Evolutionary conservation across 2,329 filamentous ascomycete species (phyloP).

Genomic region (Xylaria sp.): DNA sequence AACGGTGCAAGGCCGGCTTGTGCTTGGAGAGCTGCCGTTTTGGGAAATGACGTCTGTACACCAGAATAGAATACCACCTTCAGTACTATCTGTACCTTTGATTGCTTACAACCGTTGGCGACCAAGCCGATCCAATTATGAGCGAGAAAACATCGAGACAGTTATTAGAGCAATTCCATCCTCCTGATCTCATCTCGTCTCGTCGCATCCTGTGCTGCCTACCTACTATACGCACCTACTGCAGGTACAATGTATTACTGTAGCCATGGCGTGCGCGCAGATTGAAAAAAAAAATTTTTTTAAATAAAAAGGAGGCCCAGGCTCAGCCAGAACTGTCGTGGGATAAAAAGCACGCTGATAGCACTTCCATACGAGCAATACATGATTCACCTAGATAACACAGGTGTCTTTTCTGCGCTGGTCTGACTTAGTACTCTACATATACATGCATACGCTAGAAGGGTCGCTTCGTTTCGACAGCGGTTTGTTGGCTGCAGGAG

Average conservation of each 20-base stretch:
- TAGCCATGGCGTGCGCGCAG: background rate
- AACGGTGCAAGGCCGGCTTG: conserved; percentile 8
- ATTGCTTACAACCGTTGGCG: conserved; percentile 13
- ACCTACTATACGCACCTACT: background rate
- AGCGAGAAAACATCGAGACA: background rate
- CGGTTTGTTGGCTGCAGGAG: conserved; percentile 14
- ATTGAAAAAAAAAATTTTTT: too few species aligned
- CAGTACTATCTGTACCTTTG: background rate
- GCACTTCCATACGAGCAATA: conserved; percentile 22
- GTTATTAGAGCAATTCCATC: background rate
- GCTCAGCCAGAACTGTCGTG: conserved; percentile 9
- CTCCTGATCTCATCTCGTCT: background rate
- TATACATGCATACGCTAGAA: background rate
- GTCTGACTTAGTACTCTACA: conserved; percentile 5
- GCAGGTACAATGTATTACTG: background rate
- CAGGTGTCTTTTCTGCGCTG: conserved; percentile 2
- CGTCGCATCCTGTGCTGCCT: conserved; percentile 5
- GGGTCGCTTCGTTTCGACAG: conserved; percentile 13
- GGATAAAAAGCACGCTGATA: background rate
- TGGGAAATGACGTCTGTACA: conserved; percentile 19
- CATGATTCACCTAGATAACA: conserved; percentile 4
- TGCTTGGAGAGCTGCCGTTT: conserved; percentile 29
- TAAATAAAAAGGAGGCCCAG: background rate
- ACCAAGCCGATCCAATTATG: conserved; percentile 13
- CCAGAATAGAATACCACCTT: conserved; percentile 25